Evolutionary conservation across 371 early-diverging fungal species (phyloP).

Genomic region (Zychaea mexicana): DNA sequence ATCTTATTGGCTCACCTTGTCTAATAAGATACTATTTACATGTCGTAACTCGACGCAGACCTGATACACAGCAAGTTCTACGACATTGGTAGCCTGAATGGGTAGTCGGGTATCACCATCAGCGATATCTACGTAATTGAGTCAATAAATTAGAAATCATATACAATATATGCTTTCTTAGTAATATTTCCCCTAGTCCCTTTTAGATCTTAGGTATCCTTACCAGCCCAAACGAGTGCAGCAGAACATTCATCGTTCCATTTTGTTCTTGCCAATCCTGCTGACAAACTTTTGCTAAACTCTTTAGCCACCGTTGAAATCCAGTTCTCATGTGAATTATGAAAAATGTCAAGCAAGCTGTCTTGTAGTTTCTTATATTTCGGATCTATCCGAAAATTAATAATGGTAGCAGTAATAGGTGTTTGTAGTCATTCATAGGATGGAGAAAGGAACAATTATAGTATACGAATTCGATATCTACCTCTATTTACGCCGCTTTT

Average conservation of each 20-base stretch:
- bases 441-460: neutral
- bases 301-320: slow-evolving; percentile 27
- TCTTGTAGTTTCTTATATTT: slow-evolving; percentile 26
- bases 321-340: slow-evolving; percentile 47
- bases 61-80: slow-evolving; percentile 37
- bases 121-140: slow-evolving; percentile 12
- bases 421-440: too few relatives aligned
- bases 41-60: slow-evolving; percentile 56
- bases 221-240: slow-evolving; percentile 40
- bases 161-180: slow-evolving; percentile 6
- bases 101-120: slow-evolving; percentile 39
- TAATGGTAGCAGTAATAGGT: neutral
- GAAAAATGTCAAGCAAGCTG: slow-evolving; percentile 20
- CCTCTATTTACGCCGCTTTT: slow-evolving; percentile 36
- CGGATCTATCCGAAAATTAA: slow-evolving; percentile 26
- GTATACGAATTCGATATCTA: slow-evolving; percentile 8
- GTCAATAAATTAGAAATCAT: too few relatives aligned
- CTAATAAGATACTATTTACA: slow-evolving; percentile 36
- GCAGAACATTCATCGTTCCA: slow-evolving; percentile 42
- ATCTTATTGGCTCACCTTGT: slow-evolving; percentile 36
- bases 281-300: slow-evolving; percentile 24
- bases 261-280: slow-evolving; percentile 4
- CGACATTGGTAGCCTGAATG: slow-evolving; percentile 47
- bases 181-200: neutral
- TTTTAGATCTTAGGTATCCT: neutral